phyloP scores from a whole-genome alignment of 495 filamentous ascomycete genomes.

The Penicillium egyptiacum region DNA sequence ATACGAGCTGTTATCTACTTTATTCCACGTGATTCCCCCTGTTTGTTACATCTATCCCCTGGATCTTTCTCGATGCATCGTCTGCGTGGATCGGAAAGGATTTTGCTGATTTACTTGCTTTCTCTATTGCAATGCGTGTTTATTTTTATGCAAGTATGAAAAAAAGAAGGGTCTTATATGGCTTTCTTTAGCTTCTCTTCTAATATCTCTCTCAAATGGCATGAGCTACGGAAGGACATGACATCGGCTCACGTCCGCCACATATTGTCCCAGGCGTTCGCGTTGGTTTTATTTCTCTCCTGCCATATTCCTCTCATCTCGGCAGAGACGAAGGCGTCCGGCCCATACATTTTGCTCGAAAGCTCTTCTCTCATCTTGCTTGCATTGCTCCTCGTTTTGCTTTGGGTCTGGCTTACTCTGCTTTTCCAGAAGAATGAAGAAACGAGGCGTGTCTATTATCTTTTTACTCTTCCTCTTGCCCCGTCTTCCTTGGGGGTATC shows the following conservation, averaged over 20 bases:
- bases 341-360: constrained; percentile 13
- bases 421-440: constrained; percentile 3
- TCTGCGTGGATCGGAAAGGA: constrained; percentile 32
- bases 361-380: constrained; percentile 7
- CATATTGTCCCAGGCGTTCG: constrained; percentile 18
- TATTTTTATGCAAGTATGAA: constrained; percentile 22
- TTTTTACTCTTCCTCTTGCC: constrained; percentile 8
- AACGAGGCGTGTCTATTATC: constrained; percentile 8
- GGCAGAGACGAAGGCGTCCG: constrained; percentile 17
- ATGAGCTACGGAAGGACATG: constrained; percentile 28
- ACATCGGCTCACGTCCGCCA: constrained; percentile 11
- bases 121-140: constrained; percentile 20
- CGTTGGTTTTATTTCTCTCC: constrained; percentile 6
- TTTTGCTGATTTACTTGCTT: constrained; percentile 24
- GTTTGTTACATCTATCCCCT: constrained; percentile 23
- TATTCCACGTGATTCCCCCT: constrained; percentile 32
- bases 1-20: constrained; percentile 17
- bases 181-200: constrained; percentile 18
- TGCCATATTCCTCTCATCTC: constrained; percentile 10
- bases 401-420: constrained; percentile 9
- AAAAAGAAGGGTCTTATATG: constrained; percentile 19
- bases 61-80: constrained; percentile 29
- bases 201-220: constrained; percentile 21
- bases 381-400: constrained; percentile 11
- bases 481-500: constrained; percentile 20